phyloP scores from a whole-genome alignment of 2,329 filamentous ascomycete genomes.

The Xylariaceae sp. region DNA sequence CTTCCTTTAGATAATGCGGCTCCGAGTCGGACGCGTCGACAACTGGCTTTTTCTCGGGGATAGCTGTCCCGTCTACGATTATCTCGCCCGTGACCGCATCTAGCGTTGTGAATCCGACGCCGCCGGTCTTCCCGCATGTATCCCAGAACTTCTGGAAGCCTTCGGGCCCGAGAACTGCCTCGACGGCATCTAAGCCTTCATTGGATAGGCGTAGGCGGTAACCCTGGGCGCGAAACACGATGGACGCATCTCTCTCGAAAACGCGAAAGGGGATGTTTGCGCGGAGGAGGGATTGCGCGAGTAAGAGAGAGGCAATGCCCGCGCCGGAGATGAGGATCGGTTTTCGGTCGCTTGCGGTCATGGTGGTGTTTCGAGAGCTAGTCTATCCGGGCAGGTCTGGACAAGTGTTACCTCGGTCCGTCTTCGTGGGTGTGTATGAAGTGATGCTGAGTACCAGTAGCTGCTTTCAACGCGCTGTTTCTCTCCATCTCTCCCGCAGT shows the following conservation, averaged over 20 bases:
- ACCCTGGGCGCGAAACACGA: conserved; percentile 56
- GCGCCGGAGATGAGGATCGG: conserved; percentile 43
- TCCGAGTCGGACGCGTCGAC: conserved; percentile 12
- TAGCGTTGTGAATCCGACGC: conserved; percentile 46
- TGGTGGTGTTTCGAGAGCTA: neutral
- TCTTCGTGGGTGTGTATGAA: too few relatives aligned
- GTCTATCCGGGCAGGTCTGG: too few relatives aligned
- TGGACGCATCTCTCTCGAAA: conserved; percentile 51
- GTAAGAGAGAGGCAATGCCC: conserved; percentile 41
- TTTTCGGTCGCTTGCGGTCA: conserved; percentile 19
- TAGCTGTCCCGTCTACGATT: conserved; percentile 20
- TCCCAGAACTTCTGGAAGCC: conserved; percentile 55
- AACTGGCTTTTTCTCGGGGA: neutral
- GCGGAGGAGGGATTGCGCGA: conserved; percentile 41
- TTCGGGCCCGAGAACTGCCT: conserved; percentile 49
- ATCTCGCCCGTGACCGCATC: conserved; percentile 52
- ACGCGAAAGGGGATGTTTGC: conserved; percentile 49
- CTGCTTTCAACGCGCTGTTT: too few relatives aligned
- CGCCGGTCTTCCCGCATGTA: conserved; percentile 56
- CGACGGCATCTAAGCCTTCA: conserved; percentile 51
- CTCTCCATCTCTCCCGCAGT: neutral
- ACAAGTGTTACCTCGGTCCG: too few relatives aligned
- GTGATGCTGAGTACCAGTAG: neutral
- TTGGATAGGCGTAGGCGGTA: conserved; percentile 38
- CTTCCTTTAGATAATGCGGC: conserved; percentile 23